Evolutionary conservation across 441 rosid species (phyloP).

Genomic region (Melastoma candidum): DNA sequence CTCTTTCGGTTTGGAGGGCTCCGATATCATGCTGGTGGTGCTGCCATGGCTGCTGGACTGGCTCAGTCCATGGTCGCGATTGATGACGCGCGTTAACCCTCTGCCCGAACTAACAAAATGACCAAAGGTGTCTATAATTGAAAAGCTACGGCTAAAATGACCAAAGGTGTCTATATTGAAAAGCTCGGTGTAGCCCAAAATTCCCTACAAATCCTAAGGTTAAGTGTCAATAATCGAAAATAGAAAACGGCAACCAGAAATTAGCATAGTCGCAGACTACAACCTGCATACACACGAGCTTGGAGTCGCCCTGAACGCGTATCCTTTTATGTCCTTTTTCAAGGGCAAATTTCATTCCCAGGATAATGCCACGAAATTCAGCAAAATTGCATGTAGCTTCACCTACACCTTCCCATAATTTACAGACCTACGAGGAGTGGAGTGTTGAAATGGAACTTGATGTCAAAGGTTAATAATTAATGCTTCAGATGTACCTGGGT

Average conservation of each 20-base stretch:
- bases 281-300: conserved; percentile 88
- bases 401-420: conserved; percentile 77
- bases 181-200: too few relatives aligned
- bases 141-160: too few relatives aligned
- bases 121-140: too few relatives aligned
- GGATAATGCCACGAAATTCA: conserved; percentile 66
- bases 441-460: conserved; percentile 1
- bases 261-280: conserved; percentile 4
- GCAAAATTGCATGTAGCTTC: conserved; percentile 68
- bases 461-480: not conserved
- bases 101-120: too few relatives aligned
- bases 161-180: too few relatives aligned
- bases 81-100: too few relatives aligned
- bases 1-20: too few relatives aligned
- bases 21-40: too few relatives aligned
- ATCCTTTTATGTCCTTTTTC: conserved; percentile 60
- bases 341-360: conserved; percentile 75
- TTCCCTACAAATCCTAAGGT: too few relatives aligned
- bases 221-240: not conserved
- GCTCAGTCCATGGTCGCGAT: too few relatives aligned
- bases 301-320: conserved; percentile 73
- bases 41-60: too few relatives aligned
- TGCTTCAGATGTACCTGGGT: conserved; percentile 47
- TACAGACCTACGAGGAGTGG: conserved; percentile 51
- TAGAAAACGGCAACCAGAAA: not conserved